Conservation (phyloP, 305 asterid species). For the Ilex paraguariensis region DNA sequence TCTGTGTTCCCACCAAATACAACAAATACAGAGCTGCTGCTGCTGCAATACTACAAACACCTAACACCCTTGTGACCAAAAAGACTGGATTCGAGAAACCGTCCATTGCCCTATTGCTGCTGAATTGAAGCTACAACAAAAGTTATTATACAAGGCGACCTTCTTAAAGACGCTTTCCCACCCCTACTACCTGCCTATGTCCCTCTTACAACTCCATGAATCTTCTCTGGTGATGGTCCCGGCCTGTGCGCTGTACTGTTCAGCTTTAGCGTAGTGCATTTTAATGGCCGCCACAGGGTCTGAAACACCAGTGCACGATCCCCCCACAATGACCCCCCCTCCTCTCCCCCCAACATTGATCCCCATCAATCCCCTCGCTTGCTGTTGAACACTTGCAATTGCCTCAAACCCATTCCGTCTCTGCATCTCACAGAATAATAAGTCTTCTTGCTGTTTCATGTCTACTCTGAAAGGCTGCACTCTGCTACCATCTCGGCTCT, state of each 20-base stretch:
- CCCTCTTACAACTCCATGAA: conserved; percentile 68
- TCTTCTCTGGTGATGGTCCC: conserved; percentile 47
- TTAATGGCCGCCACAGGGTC: conserved; percentile 89
- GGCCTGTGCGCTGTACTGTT: conserved; percentile 43
- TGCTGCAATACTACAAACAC: conserved; percentile 53
- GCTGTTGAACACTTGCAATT: conserved; percentile 50
- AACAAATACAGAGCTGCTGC: conserved; percentile 24
- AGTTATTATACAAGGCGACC: conserved; percentile 46
- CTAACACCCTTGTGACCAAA: conserved; percentile 37
- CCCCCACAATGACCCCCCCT: conserved; percentile 43
- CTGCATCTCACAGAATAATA: conserved; percentile 54
- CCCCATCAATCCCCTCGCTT: conserved; percentile 48
- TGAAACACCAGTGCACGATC: conserved; percentile 57
- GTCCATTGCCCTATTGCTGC: conserved; percentile 26
- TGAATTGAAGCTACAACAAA: conserved; percentile 37
- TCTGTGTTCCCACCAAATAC: conserved; percentile 66
- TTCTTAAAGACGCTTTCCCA: not conserved
- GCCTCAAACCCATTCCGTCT: conserved; percentile 64
- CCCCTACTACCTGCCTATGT: conserved; percentile 50
- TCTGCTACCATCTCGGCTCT: conserved; percentile 27
- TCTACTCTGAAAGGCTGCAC: conserved; percentile 48
- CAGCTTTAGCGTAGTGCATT: conserved; percentile 71
- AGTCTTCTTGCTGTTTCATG: conserved; percentile 50
- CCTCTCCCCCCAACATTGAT: conserved; percentile 54
- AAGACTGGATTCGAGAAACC: conserved; percentile 13